These are phyloP conservation scores for Plectosphaerella plurivora DNA, from an alignment of 2,329 filamentous ascomycete genomes.

Conservation along the genomic window DNA sequence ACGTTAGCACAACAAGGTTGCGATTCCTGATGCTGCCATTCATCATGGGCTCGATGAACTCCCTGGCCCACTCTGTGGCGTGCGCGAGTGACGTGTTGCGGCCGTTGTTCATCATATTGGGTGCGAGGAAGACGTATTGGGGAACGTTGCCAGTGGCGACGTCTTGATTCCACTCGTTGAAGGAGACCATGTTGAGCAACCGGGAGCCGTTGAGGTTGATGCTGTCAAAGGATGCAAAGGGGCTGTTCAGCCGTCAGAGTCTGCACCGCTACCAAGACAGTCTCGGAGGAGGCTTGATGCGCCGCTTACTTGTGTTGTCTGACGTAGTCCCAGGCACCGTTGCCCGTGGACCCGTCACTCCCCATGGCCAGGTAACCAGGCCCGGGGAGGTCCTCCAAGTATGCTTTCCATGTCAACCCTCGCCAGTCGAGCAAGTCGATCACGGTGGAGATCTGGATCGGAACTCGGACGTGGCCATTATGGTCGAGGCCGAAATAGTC, in stretches of 20 bases:
- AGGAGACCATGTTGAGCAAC: constrained; percentile 56
- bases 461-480: constrained; percentile 37
- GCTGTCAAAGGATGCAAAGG: constrained; percentile 37
- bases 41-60: constrained; percentile 50
- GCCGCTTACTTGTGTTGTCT: constrained; percentile 13
- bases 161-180: constrained; percentile 57
- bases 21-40: constrained; percentile 42
- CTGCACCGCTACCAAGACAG: not conserved
- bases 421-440: constrained; percentile 27
- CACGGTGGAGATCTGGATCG: constrained; percentile 32
- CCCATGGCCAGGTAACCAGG: constrained; percentile 37
- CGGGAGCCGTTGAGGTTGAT: constrained; percentile 36
- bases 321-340: constrained; percentile 21
- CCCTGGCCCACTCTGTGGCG: constrained; percentile 45
- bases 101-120: constrained; percentile 62
- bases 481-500: constrained; percentile 45
- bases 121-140: constrained; percentile 61
- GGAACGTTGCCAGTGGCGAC: constrained; percentile 51
- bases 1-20: constrained; percentile 54
- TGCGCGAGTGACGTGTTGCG: constrained; percentile 53
- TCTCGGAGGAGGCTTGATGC: not conserved
- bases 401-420: constrained; percentile 25
- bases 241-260: constrained; percentile 19
- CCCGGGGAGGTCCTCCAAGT: constrained; percentile 27
- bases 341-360: constrained; percentile 26